Base-by-base conservation (phyloP, 2,329 filamentous ascomycete species). In the Fusarium agapanthi region DNA sequence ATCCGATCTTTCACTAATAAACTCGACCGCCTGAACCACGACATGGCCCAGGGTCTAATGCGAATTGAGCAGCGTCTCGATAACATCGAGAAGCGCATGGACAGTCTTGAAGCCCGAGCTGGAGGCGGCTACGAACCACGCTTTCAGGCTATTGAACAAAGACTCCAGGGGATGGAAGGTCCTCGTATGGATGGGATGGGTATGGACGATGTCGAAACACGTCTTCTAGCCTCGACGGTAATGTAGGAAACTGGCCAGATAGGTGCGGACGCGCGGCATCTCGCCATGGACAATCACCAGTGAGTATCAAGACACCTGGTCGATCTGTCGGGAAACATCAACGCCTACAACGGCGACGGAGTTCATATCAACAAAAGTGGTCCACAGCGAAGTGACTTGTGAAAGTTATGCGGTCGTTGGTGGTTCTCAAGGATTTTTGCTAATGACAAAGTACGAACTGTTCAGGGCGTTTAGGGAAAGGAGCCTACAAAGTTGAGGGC, bases 1-100 rank as follows among this genome's bases (percentile, higher is more conserved):
- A 85, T 90, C 40, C 85, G 88, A 53, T 88, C 85, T 51, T 83
- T 90, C 50, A 88, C 84, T 12, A 88, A 89, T 77, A 90, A 90
- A 81, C 81, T 90, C 34, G 88, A 90, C 69, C 86, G 88, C 35
- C 82, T 90, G 66, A 84, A 82, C 63, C 88, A 90, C 76, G 88
- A 90, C 41, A 84, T 89, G 78, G 79, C 80, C 4, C 86, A 88
- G 67, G 86, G 86, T 11, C 83, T 90, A 65, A 79, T 83, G 71
- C 84, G 86, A 51, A 83, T 90, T 48, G 85, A 87, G 68, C 81
- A 83, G 66, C 83, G 84, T 6, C 82, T 88, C 13, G 86, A 88
- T 22, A 82, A 82, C 54, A 83, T 90, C 32, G 84, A 88, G 75
- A 88, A 88, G 79, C 84, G 87, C n/a, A 81, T 90, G 64, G 86